A percentile compares a stretch with the other conserved stretches of the same genome.
Evolutionary conservation across 495 filamentous ascomycete species (phyloP).

Genomic region (Chlorociboria aeruginascens): DNA sequence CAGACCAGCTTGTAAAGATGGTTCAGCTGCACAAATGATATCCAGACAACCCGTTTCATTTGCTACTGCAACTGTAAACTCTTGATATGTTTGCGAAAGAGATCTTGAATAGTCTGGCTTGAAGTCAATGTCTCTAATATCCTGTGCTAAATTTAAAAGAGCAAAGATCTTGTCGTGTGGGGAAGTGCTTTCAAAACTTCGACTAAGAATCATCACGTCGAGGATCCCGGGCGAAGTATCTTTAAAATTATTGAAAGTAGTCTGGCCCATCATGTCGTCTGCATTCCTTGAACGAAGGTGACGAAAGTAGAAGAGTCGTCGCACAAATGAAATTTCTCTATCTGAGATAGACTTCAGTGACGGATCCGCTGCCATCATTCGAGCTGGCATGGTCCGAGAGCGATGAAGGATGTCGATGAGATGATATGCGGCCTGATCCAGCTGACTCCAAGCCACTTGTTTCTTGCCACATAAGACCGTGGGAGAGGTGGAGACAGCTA

Average conservation of each 20-base stretch:
- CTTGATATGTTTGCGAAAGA: neutral
- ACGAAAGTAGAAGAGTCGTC: neutral
- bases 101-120: neutral
- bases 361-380: neutral
- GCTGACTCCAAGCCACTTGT: neutral
- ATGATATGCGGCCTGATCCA: neutral
- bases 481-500: neutral
- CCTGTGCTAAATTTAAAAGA: neutral
- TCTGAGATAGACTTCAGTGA: neutral
- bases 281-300: neutral
- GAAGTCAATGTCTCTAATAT: neutral
- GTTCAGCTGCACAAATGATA: conserved; percentile 2
- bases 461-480: neutral
- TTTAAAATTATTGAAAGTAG: neutral
- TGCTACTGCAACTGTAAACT: neutral
- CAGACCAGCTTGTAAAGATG: neutral
- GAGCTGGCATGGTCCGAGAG: neutral
- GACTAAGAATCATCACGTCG: neutral
- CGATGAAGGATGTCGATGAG: neutral
- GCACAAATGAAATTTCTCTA: neutral
- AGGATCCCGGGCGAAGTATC: neutral
- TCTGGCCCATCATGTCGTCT: no score
- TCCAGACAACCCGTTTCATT: neutral
- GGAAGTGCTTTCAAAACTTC: neutral
- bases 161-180: conserved; percentile 2